A percentile compares a stretch with the other conserved stretches of the same genome.
Evolutionary conservation across 192 early-diverging fungal species (phyloP).

Genomic region (Umbelopsis vinacea): DNA sequence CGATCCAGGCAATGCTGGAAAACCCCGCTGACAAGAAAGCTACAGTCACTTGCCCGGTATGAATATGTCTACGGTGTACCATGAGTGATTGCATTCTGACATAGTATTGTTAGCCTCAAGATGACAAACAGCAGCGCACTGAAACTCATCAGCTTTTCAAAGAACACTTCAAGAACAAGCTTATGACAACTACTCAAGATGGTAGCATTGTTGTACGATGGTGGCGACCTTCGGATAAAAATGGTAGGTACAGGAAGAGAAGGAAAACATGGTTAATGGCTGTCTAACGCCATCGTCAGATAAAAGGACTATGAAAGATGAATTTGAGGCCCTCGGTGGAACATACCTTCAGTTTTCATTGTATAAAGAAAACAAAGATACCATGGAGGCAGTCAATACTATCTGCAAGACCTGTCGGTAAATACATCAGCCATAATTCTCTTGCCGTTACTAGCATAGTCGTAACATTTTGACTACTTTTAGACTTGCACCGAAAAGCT

Average conservation of each 20-base stretch:
- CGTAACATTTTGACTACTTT: not conserved
- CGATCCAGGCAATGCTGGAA: slow-evolving; percentile 36
- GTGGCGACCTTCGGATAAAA: slow-evolving; percentile 23
- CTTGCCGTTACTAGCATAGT: not conserved
- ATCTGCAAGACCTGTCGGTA: slow-evolving; percentile 52
- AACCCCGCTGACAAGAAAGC: slow-evolving; percentile 28
- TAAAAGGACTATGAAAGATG: slow-evolving; percentile 22
- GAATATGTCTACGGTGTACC: not conserved
- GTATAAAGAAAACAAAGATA: slow-evolving; percentile 93
- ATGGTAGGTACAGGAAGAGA: not conserved
- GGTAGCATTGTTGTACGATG: slow-evolving; percentile 50
- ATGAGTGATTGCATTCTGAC: not conserved
- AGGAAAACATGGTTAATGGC: too few relatives aligned
- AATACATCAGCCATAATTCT: not conserved
- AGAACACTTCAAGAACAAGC: slow-evolving; percentile 48
- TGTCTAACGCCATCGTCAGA: not conserved
- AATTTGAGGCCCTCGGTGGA: slow-evolving; percentile 67
- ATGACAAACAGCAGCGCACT: slow-evolving; percentile 58
- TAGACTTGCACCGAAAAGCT: slow-evolving; percentile 54
- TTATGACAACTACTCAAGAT: slow-evolving; percentile 54
- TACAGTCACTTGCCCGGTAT: slow-evolving; percentile 29
- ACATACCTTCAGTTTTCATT: slow-evolving; percentile 84
- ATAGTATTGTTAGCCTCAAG: slow-evolving; percentile 35
- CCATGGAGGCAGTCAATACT: slow-evolving; percentile 80
- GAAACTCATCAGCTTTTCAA: slow-evolving; percentile 57